Conservation (phyloP, 768 basidiomycete species). For the Pleurotus cornucopiae region DNA sequence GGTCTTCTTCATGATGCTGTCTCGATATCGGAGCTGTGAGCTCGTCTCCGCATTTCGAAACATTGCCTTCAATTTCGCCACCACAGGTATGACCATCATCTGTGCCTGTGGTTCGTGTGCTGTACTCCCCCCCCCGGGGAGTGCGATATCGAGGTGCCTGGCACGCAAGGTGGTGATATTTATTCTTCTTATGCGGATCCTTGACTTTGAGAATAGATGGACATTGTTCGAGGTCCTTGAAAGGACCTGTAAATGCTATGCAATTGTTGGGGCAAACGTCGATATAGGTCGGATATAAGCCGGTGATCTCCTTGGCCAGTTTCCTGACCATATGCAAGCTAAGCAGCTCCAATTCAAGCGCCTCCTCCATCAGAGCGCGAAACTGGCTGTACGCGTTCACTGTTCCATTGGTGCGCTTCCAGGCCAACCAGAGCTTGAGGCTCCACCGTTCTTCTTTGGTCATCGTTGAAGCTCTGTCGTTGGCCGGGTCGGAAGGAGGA, state of each 20-base stretch:
- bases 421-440: conserved; percentile 19
- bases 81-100: conserved; percentile 17
- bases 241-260: conserved; percentile 21
- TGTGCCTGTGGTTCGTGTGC: conserved; percentile 15
- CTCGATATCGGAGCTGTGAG: conserved; percentile 17
- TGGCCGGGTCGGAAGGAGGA: not conserved
- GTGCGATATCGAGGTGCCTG: conserved; percentile 11
- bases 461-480: not conserved
- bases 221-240: conserved; percentile 9
- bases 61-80: conserved; percentile 21
- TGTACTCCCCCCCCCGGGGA: not conserved
- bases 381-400: conserved; percentile 18
- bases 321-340: conserved; percentile 14
- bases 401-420: conserved; percentile 19
- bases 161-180: conserved; percentile 7
- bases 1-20: conserved; percentile 15
- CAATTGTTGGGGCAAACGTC: conserved; percentile 23
- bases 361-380: conserved; percentile 14
- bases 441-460: conserved; percentile 10
- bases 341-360: conserved; percentile 13
- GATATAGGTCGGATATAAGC: conserved; percentile 12
- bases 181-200: not conserved
- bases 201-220: conserved; percentile 11
- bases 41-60: conserved; percentile 24
- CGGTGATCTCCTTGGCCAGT: conserved; percentile 14